Conservation (phyloP, 2,329 filamentous ascomycete genomes). For the Clonostachys rosea region DNA sequence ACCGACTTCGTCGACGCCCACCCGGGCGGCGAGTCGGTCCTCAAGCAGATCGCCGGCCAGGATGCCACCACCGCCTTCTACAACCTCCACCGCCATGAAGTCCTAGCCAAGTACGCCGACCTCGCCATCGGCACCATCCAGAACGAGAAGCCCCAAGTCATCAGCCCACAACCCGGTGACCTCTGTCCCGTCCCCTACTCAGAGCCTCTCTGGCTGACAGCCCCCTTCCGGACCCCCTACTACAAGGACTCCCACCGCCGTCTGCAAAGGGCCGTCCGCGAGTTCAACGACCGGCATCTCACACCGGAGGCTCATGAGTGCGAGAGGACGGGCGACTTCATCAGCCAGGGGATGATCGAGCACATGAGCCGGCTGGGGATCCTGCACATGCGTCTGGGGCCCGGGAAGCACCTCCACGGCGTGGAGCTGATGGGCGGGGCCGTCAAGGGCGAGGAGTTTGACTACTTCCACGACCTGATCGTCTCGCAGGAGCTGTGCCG, state of each 20-base stretch:
- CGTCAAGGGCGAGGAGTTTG: constrained; percentile 74
- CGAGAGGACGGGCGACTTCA: constrained; percentile 68
- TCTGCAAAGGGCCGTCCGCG: constrained; percentile 64
- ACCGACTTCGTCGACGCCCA: constrained; percentile 83
- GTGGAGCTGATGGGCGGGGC: constrained; percentile 63
- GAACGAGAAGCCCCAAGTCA: constrained; percentile 70
- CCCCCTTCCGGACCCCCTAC: constrained; percentile 74
- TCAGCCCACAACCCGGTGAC: constrained; percentile 65
- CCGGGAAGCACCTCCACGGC: constrained; percentile 76
- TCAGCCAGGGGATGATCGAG: constrained; percentile 69
- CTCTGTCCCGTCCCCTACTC: constrained; percentile 77
- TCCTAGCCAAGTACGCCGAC: constrained; percentile 73
- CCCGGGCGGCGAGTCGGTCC: constrained; percentile 75
- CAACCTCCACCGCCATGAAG: constrained; percentile 87
- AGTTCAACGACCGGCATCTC: constrained; percentile 69
- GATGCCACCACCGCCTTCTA: constrained; percentile 84
- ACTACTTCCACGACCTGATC: constrained; percentile 83
- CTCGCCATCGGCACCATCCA: constrained; percentile 72
- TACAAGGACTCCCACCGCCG: constrained; percentile 70
- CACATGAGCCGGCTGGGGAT: constrained; percentile 71
- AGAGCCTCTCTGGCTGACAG: constrained; percentile 78
- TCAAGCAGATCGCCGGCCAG: constrained; percentile 74
- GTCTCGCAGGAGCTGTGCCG: constrained; percentile 69
- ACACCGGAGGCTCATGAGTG: constrained; percentile 71
- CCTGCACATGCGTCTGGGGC: constrained; percentile 78